These are phyloP conservation scores for Phytophthora cryptogea DNA, from an alignment of 352 stramenopile genomes.

Conservation along the genomic window DNA sequence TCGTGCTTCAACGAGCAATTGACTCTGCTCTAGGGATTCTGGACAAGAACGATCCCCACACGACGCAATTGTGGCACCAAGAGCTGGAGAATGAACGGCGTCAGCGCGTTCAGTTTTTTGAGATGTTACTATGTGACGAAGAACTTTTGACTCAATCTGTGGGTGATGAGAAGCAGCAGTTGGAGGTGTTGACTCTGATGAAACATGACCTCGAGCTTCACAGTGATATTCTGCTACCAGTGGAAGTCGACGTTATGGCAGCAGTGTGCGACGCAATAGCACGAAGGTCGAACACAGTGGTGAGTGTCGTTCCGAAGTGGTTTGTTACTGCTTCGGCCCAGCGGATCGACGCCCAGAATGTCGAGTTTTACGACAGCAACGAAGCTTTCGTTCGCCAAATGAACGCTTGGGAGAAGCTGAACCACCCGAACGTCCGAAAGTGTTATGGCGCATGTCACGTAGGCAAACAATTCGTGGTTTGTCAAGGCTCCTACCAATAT, in stretches of 20 bases:
- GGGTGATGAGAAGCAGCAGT: slow-evolving; percentile 13
- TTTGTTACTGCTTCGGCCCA: slow-evolving; percentile 1
- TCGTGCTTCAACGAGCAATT: background rate
- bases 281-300: background rate
- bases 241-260: slow-evolving; percentile 11
- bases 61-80: background rate
- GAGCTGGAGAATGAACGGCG: background rate
- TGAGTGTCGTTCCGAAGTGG: slow-evolving; percentile 6
- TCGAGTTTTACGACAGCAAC: background rate
- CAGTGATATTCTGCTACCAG: background rate
- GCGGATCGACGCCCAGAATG: background rate
- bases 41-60: background rate
- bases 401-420: background rate
- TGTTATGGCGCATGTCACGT: slow-evolving; percentile 4
- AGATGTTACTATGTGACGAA: background rate
- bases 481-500: background rate
- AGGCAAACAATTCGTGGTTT: background rate
- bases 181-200: slow-evolving; percentile 27
- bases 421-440: slow-evolving; percentile 6
- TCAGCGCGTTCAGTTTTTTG: background rate
- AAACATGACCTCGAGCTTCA: slow-evolving; percentile 18
- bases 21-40: background rate
- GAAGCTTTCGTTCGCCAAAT: background rate
- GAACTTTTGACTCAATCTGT: background rate
- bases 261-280: slow-evolving; percentile 9